Evolutionary conservation across 768 basidiomycete species (phyloP).

Genomic region (Pleurotus giganteus): DNA sequence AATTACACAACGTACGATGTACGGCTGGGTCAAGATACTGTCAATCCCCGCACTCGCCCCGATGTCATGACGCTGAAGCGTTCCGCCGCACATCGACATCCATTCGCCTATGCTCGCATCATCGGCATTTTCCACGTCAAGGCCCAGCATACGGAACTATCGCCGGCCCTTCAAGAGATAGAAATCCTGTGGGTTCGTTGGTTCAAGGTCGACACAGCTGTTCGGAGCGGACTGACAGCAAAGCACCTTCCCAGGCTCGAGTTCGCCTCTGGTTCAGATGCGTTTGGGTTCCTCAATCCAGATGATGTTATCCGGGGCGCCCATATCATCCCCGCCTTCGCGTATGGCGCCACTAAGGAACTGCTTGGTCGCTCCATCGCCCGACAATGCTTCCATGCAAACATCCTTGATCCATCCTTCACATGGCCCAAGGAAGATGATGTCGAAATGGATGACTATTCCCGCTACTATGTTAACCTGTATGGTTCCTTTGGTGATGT

Average conservation of each 20-base stretch:
- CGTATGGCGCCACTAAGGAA: slow-evolving; percentile 11
- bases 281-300: slow-evolving; percentile 38
- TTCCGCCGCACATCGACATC: slow-evolving; percentile 15
- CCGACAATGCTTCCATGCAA: not conserved
- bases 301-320: slow-evolving; percentile 22
- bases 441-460: slow-evolving; percentile 17
- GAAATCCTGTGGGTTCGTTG: slow-evolving; percentile 35
- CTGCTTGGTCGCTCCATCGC: slow-evolving; percentile 2
- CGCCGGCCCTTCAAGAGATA: slow-evolving; percentile 8
- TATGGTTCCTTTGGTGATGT: slow-evolving; percentile 18
- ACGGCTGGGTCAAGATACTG: slow-evolving; percentile 30
- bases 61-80: slow-evolving; percentile 23
- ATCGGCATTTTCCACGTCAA: slow-evolving; percentile 22
- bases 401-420: not conserved
- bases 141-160: not conserved
- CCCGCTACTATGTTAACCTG: slow-evolving; percentile 34
- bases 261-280: slow-evolving; percentile 17
- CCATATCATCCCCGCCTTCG: slow-evolving; percentile 34
- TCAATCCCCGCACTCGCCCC: slow-evolving; percentile 27
- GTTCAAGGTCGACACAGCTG: slow-evolving; percentile 17
- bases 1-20: slow-evolving; percentile 44
- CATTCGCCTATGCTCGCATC: slow-evolving; percentile 21
- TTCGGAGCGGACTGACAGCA: not conserved
- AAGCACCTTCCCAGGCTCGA: slow-evolving; percentile 16
- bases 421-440: slow-evolving; percentile 4